Base-by-base conservation (phyloP, 1,284 basidiomycete genomes). In the Puccinia sorghi region DNA sequence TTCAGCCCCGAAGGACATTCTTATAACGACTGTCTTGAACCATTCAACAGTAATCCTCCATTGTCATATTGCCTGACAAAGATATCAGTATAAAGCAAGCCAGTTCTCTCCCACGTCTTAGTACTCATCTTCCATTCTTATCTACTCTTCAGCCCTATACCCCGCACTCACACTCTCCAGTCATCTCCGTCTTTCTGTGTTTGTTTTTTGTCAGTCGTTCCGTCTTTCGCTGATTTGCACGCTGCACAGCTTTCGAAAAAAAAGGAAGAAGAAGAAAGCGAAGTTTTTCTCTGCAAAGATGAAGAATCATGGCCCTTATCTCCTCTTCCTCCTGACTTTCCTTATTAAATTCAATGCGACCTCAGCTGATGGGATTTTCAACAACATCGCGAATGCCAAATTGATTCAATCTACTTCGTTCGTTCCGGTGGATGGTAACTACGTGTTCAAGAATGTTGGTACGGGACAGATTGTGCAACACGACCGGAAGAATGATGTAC, bases 331-430 rank as follows among this genome's bases (percentile, higher is more conserved):
- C 27, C 7, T 37, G 20, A 41, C 39, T 17, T 8, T 50, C 3
- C n/a, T 52, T 12, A 39, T 8, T n/a, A 39, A 27, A 11, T 39
- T 72, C 56, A 72, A 56, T 22, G 46, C n/a, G 39, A 72, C 22
- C 41, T 72, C 27, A 43, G 54, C 15, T 4, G 64, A 66, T 46
- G 66, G 66, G 27, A 63, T 70, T 52, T 77, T 77, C 43, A 70
- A 77, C n/a, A 77, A 77, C 32, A 70, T 70, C 59, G 50, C 59
- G 32, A 77, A 77, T 67, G 75, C 75, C 11, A 66, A 57, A 61
- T 32, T 61, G 12, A 77, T 77, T 22, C 75, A 77, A 61, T 69
- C 64, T 8, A n/a, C 75, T 27, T 61, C 75, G 6, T 32, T 70
- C 25, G 75, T 77, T 39, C 75, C 75, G 12, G 27, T 39, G 3